These are phyloP conservation scores for Penicillium sp. DNA, from an alignment of 2,329 filamentous ascomycete species.

Conservation along the genomic window DNA sequence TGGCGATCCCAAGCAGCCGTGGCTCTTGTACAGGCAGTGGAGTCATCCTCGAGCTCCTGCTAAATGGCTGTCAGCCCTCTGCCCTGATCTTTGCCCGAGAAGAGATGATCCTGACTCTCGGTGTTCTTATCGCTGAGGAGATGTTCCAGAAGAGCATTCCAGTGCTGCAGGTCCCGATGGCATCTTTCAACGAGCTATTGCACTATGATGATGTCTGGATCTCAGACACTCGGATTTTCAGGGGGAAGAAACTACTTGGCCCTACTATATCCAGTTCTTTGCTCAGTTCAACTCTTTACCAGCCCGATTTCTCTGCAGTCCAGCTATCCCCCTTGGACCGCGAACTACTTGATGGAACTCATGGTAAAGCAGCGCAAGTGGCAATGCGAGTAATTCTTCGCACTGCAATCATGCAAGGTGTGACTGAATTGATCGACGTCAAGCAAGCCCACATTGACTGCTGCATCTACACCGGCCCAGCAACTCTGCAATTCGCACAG, in stretches of 20 bases:
- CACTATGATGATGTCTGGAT: neutral
- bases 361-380: constrained; percentile 37
- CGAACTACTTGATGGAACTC: constrained; percentile 30
- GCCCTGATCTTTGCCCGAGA: constrained; percentile 46
- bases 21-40: constrained; percentile 52
- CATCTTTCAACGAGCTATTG: neutral
- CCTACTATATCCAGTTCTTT: neutral
- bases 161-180: constrained; percentile 27
- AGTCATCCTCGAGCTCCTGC: constrained; percentile 48
- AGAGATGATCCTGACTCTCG: constrained; percentile 50
- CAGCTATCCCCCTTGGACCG: constrained; percentile 18
- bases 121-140: constrained; percentile 47
- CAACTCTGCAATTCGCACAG: constrained; percentile 40
- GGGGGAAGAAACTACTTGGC: neutral
- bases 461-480: constrained; percentile 47
- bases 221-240: neutral
- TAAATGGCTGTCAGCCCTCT: constrained; percentile 41
- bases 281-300: neutral
- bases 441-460: constrained; percentile 48
- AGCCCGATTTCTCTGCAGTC: neutral
- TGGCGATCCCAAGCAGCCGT: constrained; percentile 50
- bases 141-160: constrained; percentile 47
- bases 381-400: constrained; percentile 44
- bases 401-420: constrained; percentile 40
- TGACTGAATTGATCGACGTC: constrained; percentile 38